These are phyloP conservation scores for Coemansia sp. DNA, from an alignment of 371 early-diverging fungal species.

Conservation along the genomic window DNA sequence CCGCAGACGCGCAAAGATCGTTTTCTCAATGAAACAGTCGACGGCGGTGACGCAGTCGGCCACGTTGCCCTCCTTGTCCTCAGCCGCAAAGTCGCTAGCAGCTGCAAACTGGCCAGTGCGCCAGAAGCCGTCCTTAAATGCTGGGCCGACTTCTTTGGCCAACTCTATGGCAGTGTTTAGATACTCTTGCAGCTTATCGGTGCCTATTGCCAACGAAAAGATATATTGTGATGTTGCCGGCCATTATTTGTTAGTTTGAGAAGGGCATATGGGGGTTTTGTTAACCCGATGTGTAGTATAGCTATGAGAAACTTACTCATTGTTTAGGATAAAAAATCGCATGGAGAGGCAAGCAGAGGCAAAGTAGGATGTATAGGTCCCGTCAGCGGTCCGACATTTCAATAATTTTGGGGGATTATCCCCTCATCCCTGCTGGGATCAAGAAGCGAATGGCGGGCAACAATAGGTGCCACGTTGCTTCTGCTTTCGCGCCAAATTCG, in stretches of 20 bases:
- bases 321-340: no score
- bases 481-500: no score
- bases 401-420: no score
- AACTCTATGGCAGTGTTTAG: conserved; percentile 19
- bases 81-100: conserved; percentile 39
- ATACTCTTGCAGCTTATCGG: conserved; percentile 30
- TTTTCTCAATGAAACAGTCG: conserved; percentile 78
- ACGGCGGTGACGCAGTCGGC: conserved; percentile 85
- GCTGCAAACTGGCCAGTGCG: conserved; percentile 42
- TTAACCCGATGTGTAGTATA: no score
- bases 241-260: no score
- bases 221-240: no score
- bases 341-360: no score
- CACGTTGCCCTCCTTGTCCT: conserved; percentile 69
- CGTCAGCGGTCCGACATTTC: no score
- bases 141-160: conserved; percentile 45
- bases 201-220: neutral
- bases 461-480: no score
- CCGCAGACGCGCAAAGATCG: conserved; percentile 62
- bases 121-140: conserved; percentile 48
- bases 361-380: no score
- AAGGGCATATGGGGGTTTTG: no score
- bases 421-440: neutral
- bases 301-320: no score
- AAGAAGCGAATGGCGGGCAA: neutral